Conservation (phyloP, 1,139 yeast species). For the Schwanniomyces etchellsii region DNA sequence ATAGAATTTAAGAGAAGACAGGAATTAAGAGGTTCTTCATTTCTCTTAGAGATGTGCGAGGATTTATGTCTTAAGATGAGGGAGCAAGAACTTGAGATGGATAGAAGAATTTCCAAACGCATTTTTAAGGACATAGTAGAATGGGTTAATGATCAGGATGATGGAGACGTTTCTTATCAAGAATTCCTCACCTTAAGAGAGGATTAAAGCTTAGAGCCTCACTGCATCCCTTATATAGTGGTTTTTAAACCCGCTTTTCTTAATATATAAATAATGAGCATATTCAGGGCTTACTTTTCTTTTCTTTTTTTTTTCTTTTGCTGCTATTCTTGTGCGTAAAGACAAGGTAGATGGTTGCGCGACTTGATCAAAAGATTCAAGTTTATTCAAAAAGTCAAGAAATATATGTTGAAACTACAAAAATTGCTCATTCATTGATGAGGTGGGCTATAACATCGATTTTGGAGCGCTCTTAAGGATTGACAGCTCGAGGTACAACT, state of each 20-base stretch:
- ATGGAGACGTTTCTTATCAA: constrained; percentile 28
- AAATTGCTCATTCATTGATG: too few species aligned
- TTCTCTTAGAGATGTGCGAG: constrained; percentile 77
- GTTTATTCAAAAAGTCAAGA: too few species aligned
- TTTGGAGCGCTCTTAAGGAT: too few species aligned
- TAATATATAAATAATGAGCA: too few species aligned
- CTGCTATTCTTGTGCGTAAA: not conserved
- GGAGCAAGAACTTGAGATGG: constrained; percentile 57
- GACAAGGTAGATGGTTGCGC: too few species aligned
- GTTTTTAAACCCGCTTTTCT: too few species aligned
- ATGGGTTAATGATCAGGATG: constrained; percentile 51
- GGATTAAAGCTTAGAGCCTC: too few species aligned
- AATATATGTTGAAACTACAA: too few species aligned
- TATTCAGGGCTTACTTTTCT: too few species aligned
- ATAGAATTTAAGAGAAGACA: constrained; percentile 65
- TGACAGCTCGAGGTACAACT: too few species aligned
- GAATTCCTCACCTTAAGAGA: constrained; percentile 12
- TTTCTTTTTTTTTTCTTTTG: not conserved
- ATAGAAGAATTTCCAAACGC: constrained; percentile 45
- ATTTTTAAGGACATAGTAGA: constrained; percentile 50
- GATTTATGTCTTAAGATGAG: constrained; percentile 52
- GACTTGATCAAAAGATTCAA: too few species aligned
- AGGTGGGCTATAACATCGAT: too few species aligned
- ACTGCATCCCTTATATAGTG: constrained; percentile 1
- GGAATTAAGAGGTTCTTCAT: constrained; percentile 43